These are phyloP conservation scores for Sindora glabra DNA, from an alignment of 306 rosid genomes.

Conservation along the genomic window DNA sequence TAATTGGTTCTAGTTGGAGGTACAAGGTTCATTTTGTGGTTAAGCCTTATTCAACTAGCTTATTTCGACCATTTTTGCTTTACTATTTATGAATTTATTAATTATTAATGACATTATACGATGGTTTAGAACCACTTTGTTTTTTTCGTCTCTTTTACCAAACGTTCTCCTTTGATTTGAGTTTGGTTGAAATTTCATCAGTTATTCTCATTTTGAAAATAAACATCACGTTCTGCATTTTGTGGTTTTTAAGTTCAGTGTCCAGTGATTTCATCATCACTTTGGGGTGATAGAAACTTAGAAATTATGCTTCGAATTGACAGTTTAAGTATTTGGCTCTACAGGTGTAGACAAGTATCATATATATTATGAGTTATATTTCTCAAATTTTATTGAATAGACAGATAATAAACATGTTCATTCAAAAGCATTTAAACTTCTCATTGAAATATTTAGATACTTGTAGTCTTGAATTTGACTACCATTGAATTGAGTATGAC, in stretches of 20 bases:
- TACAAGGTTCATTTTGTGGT: too few species aligned
- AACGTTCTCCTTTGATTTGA: too few species aligned
- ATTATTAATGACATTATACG: too few species aligned
- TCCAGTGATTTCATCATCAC: neutral
- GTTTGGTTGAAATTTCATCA: neutral
- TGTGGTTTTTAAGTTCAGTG: neutral
- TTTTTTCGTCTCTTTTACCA: too few species aligned
- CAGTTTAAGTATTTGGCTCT: neutral
- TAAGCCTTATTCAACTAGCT: neutral
- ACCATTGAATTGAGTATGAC: neutral
- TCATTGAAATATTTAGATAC: neutral
- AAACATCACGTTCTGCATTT: neutral
- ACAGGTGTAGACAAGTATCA: neutral
- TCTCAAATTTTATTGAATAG: too few species aligned
- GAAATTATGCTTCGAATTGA: neutral
- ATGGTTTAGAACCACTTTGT: too few species aligned
- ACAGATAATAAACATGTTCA: neutral
- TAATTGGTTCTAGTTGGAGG: neutral
- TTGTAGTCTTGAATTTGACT: neutral
- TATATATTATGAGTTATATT: too few species aligned
- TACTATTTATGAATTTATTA: too few species aligned
- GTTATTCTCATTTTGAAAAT: neutral
- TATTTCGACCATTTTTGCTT: neutral
- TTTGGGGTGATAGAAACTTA: neutral
- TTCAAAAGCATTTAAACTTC: neutral